Percentiles rank a stretch among this genome's conserved stretches.
These are phyloP conservation scores for Cicer cuneatum DNA, from an alignment of 306 rosid genomes.

Conservation along the genomic window DNA sequence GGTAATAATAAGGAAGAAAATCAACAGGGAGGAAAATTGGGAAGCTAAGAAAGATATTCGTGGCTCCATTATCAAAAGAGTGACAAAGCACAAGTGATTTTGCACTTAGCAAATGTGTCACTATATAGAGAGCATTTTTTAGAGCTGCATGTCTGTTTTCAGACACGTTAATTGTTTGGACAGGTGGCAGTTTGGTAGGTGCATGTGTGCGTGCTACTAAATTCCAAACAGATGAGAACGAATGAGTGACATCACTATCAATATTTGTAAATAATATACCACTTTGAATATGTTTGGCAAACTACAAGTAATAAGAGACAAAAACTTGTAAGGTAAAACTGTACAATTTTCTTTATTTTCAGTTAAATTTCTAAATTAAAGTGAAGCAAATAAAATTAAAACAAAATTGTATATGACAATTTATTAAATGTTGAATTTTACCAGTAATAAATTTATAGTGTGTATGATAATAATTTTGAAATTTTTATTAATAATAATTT, in stretches of 20 bases:
- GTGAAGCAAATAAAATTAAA: too few species aligned
- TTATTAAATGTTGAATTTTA: too few species aligned
- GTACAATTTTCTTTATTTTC: too few species aligned
- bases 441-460: too few species aligned
- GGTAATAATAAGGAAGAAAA: slow-evolving; percentile 40
- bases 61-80: slow-evolving; percentile 35
- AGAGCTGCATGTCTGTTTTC: slow-evolving; percentile 53
- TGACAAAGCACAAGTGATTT: slow-evolving; percentile 12
- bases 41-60: slow-evolving; percentile 19
- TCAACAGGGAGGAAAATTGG: slow-evolving; percentile 34
- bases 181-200: slow-evolving; percentile 56
- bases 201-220: slow-evolving; percentile 16
- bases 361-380: too few species aligned
- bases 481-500: too few species aligned
- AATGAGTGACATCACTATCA: slow-evolving; percentile 39
- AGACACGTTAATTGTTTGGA: slow-evolving; percentile 57
- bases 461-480: too few species aligned
- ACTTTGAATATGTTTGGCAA: too few species aligned
- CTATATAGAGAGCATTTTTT: slow-evolving; percentile 41
- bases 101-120: slow-evolving; percentile 32
- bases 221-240: slow-evolving; percentile 20
- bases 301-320: too few species aligned
- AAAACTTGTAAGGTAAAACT: too few species aligned
- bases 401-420: too few species aligned
- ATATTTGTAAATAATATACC: too few species aligned